Evolutionary conservation across 169 alveolate genomes (phyloP).

Genomic region (Toxoplasma gondii): DNA sequence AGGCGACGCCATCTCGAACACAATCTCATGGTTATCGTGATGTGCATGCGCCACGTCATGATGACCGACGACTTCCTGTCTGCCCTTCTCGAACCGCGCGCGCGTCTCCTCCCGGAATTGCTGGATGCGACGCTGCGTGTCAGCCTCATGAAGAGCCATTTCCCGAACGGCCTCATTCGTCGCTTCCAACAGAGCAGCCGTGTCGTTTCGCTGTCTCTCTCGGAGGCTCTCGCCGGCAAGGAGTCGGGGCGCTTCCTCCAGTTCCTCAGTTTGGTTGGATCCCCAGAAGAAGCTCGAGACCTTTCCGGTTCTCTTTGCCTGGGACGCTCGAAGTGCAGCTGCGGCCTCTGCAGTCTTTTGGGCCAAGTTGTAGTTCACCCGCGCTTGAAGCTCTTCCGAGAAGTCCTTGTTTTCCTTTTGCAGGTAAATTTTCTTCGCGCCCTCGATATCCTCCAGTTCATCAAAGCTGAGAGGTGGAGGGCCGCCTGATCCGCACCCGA

Average conservation of each 20-base stretch:
- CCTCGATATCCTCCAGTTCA: slow-evolving; percentile 58
- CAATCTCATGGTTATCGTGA: background rate
- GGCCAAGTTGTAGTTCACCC: slow-evolving; percentile 12
- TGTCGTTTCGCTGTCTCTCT: background rate
- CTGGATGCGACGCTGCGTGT: background rate
- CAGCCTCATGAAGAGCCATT: background rate
- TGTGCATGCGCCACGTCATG: background rate
- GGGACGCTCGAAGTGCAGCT: slow-evolving; percentile 51
- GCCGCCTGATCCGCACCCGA: slow-evolving; percentile 44
- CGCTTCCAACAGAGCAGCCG: background rate
- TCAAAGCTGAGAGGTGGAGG: slow-evolving; percentile 48
- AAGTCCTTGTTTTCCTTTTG: slow-evolving; percentile 41
- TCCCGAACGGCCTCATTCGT: slow-evolving; percentile 4
- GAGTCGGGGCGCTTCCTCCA: slow-evolving; percentile 40
- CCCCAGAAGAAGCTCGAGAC: background rate
- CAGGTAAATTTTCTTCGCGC: slow-evolving; percentile 46
- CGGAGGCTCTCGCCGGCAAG: slow-evolving; percentile 47
- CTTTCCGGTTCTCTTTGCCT: slow-evolving; percentile 31
- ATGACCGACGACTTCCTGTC: background rate
- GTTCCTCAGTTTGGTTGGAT: background rate
- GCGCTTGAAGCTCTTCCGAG: slow-evolving; percentile 39
- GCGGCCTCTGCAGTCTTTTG: slow-evolving; percentile 37
- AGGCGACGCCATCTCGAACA: background rate
- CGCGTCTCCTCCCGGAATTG: background rate
- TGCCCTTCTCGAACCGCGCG: background rate